Conservation (phyloP, 306 rosid genomes). For the Castanospermum australe region DNA sequence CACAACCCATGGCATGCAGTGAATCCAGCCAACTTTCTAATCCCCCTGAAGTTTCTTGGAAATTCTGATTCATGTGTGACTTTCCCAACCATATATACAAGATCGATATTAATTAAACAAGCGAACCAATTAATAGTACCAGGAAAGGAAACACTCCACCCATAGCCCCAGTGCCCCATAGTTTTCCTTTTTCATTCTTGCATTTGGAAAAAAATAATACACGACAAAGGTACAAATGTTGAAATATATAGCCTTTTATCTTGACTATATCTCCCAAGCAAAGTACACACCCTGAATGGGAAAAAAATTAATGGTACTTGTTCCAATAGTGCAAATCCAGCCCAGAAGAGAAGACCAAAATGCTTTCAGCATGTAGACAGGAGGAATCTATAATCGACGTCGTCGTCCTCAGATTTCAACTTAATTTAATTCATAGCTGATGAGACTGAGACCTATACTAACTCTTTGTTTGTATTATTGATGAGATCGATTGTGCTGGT, state of each 20-base stretch:
- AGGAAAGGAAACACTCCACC: background rate
- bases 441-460: constrained; percentile 37
- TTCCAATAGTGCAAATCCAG: background rate
- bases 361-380: constrained; percentile 4
- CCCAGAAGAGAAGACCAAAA: constrained; percentile 10
- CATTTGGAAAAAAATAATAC: constrained; percentile 6
- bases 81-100: background rate
- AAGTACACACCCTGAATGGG: constrained; percentile 1
- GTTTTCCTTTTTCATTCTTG: constrained; percentile 14
- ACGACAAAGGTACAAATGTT: constrained; percentile 9
- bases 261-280: constrained; percentile 29
- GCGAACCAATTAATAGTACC: background rate
- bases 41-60: constrained; percentile 21
- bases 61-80: background rate
- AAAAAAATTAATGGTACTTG: background rate
- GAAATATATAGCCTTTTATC: constrained; percentile 20
- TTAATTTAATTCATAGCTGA: constrained; percentile 6
- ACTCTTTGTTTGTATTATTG: constrained; percentile 38
- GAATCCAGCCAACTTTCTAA: constrained; percentile 22
- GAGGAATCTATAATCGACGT: background rate
- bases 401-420: background rate
- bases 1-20: constrained; percentile 33
- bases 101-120: background rate
- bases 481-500: background rate
- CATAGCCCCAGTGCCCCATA: constrained; percentile 26